Percentiles rank a stretch among this genome's conserved stretches.
These are phyloP conservation scores for Ampelocalamus luodianensis DNA, from an alignment of 176 grass and related monocot species.

Conservation along the genomic window DNA sequence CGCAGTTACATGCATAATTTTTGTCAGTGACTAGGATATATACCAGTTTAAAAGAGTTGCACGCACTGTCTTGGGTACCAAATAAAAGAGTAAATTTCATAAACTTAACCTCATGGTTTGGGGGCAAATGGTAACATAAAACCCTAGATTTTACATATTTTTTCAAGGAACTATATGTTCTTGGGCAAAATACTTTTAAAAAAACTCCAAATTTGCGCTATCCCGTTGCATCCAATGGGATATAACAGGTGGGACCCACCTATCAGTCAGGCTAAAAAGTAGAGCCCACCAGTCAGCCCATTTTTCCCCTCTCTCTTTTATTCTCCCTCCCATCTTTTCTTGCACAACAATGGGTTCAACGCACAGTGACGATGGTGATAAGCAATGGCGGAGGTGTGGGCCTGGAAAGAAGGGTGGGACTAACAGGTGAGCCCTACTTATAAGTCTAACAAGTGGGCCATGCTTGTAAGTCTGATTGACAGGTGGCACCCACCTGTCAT, in stretches of 20 bases:
- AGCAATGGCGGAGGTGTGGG: neutral
- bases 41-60: neutral
- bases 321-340: neutral
- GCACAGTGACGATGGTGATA: neutral
- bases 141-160: neutral
- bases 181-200: fast-evolving
- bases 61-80: neutral
- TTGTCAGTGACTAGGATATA: neutral
- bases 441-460: neutral
- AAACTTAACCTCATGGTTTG: neutral
- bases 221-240: neutral
- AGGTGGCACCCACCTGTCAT: neutral
- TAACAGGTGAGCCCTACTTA: neutral
- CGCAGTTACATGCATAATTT: neutral
- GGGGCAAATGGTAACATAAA: neutral
- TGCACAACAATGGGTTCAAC: neutral
- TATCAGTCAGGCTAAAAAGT: neutral
- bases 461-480: neutral
- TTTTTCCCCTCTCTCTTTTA: neutral
- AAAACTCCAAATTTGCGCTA: neutral
- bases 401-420: neutral
- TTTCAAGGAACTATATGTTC: neutral
- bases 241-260: neutral
- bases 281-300: neutral
- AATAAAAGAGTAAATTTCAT: too few species aligned